Base-by-base conservation (phyloP, 441 rosid genomes). In the Erodium moschatum region DNA sequence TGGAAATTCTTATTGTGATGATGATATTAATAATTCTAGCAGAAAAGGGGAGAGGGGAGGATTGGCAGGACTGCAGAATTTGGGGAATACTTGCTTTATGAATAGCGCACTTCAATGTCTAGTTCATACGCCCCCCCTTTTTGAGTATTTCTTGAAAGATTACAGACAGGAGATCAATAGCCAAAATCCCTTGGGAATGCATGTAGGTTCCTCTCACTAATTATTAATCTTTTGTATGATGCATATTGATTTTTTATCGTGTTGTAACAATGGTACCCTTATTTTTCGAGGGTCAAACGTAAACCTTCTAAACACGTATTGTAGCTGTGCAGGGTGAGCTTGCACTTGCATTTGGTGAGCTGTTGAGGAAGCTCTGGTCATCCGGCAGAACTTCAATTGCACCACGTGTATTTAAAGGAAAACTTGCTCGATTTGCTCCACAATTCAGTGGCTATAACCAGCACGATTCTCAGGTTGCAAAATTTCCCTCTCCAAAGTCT, bases 361-460 rank as follows among this genome's bases (percentile, higher is more conserved):
- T 88, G 72, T 71, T 88, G 74, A 88, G 93, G 81, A 86, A 85
- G 73, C 71, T 88, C 64, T 88, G 90, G 93, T 84, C 85, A 66
- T 89, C 93, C 71, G 90, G 88, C 73, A 85, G 85, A 67, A 67
- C 84, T 67, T 81, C 88, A 40, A 78, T 86, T 68, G 81, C 86
- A 63, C 90, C 93, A 68, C 81, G 84, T 79, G 82, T 76, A 11
- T 88, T 88, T 76, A 88, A 88, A 78, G 81, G 84, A 65, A 88
- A 88, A 79, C 89, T 88, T 74, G 84, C 89, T 76, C 86, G 84
- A 62, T 88, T 86, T 77, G 90, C 93, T 69, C 84, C 87, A 71
- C 93, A 88, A 65, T 88, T 88, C 78, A 85, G 78, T 80, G 93
- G 93, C 75, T 88, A 74, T 75, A 86, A 85, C 80, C 93, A 88